Conservation (phyloP, 2,329 filamentous ascomycete species). For the Trichocomaceae sp. region DNA sequence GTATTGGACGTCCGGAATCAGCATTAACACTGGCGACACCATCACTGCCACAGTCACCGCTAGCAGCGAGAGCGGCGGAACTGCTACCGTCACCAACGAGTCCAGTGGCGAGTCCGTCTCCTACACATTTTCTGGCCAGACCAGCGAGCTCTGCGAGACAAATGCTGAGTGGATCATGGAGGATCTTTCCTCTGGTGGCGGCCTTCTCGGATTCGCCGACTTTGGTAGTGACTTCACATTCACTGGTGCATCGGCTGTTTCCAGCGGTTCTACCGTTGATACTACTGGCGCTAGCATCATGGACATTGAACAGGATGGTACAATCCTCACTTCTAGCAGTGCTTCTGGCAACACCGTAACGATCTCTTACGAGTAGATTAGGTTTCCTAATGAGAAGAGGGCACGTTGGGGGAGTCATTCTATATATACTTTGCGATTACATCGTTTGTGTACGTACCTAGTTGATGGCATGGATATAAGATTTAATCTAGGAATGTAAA, state of each 20-base stretch:
- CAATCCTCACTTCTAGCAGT: constrained; percentile 7
- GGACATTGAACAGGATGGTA: constrained; percentile 41
- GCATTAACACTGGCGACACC: constrained; percentile 40
- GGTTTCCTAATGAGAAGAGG: background rate
- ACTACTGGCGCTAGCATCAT: constrained; percentile 27
- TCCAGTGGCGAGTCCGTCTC: constrained; percentile 47
- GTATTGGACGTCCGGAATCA: constrained; percentile 44
- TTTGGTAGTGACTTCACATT: constrained; percentile 42
- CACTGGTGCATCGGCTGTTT: constrained; percentile 25
- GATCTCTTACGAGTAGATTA: constrained; percentile 5
- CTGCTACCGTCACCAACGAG: constrained; percentile 46
- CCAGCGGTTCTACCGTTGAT: constrained; percentile 15
- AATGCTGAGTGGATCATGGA: constrained; percentile 63
- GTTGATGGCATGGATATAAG: background rate
- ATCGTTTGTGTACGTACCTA: background rate
- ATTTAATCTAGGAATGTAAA: background rate
- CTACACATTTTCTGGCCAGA: constrained; percentile 42
- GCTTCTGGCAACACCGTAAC: constrained; percentile 8
- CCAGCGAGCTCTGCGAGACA: constrained; percentile 44
- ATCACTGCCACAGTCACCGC: constrained; percentile 39
- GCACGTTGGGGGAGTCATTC: background rate
- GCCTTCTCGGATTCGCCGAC: constrained; percentile 42
- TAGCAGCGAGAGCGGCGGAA: constrained; percentile 39
- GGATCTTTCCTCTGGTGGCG: constrained; percentile 39
- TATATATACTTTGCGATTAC: background rate